Percentiles rank a stretch among this genome's conserved stretches.
phyloP scores from a whole-genome alignment of 1,139 yeast species.

The Hyphopichia khmerensis region DNA sequence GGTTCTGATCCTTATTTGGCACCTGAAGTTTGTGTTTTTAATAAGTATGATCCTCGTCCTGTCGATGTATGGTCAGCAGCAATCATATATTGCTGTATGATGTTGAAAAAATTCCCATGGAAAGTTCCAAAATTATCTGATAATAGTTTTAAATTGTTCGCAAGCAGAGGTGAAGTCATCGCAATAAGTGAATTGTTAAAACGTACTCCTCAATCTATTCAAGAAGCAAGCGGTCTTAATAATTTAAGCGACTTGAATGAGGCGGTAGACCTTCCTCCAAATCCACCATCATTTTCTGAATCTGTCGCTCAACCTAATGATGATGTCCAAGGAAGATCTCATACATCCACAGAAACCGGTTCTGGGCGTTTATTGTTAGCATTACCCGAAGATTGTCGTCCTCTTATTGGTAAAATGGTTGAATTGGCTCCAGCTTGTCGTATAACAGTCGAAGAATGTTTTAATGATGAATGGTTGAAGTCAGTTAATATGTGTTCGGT shows the following conservation, averaged over 20 bases:
- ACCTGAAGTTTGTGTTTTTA: conserved; percentile 86
- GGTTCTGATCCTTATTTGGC: conserved; percentile 95
- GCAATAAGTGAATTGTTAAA: conserved; percentile 43
- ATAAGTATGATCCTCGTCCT: conserved; percentile 84
- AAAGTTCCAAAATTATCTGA: conserved; percentile 88
- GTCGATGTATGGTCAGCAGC: conserved; percentile 96
- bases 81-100: conserved; percentile 92
- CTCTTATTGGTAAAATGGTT: conserved; percentile 70
- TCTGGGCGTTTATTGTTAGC: conserved; percentile 70
- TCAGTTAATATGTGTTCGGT: conserved; percentile 67
- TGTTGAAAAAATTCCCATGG: conserved; percentile 94
- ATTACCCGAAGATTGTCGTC: conserved; percentile 65
- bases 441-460: conserved; percentile 79
- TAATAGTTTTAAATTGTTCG: conserved; percentile 72
- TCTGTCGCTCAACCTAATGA: conserved; percentile 7
- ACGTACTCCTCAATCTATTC: conserved; percentile 30
- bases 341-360: conserved; percentile 62
- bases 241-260: conserved; percentile 21
- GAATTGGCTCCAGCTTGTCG: conserved; percentile 84
- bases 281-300: neutral
- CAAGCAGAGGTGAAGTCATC: conserved; percentile 46
- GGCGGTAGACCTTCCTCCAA: conserved; percentile 1
- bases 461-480: conserved; percentile 73
- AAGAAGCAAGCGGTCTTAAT: conserved; percentile 7
- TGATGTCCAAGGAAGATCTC: conserved; percentile 42